Conservation (phyloP, 257 asterid genomes). For the Nicotiana obtusifolia region DNA sequence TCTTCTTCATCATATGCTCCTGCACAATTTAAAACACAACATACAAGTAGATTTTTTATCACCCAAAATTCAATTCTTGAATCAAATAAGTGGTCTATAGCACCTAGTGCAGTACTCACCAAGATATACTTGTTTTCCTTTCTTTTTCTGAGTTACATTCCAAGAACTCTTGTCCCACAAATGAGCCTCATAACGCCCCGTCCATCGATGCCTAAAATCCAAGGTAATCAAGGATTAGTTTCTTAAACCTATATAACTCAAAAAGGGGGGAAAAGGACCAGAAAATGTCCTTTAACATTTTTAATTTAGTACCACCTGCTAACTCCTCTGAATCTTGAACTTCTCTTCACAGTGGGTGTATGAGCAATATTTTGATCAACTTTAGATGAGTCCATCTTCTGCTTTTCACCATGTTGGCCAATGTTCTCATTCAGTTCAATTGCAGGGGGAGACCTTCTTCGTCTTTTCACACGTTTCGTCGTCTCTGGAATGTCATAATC, state of each 20-base stretch:
- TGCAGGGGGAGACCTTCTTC: constrained; percentile 43
- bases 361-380: constrained; percentile 23
- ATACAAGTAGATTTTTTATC: neutral
- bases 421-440: constrained; percentile 7
- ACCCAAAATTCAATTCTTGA: neutral
- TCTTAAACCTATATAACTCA: neutral
- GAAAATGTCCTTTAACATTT: neutral
- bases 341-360: constrained; percentile 40
- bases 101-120: constrained; percentile 39
- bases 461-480: constrained; percentile 42
- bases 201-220: constrained; percentile 65
- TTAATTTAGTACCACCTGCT: constrained; percentile 48
- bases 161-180: constrained; percentile 84
- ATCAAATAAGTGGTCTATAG: neutral
- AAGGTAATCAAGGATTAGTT: neutral
- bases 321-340: constrained; percentile 82
- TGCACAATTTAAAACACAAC: neutral
- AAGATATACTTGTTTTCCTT: constrained; percentile 84
- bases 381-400: constrained; percentile 20
- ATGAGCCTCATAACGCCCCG: constrained; percentile 82
- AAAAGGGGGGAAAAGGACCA: too few species aligned
- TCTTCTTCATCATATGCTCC: constrained; percentile 88
- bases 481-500: constrained; percentile 25
- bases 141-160: constrained; percentile 81
- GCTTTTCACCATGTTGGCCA: constrained; percentile 7